These are phyloP conservation scores for Parachaetomium inaequale DNA, from an alignment of 495 filamentous ascomycete genomes.

Conservation along the genomic window DNA sequence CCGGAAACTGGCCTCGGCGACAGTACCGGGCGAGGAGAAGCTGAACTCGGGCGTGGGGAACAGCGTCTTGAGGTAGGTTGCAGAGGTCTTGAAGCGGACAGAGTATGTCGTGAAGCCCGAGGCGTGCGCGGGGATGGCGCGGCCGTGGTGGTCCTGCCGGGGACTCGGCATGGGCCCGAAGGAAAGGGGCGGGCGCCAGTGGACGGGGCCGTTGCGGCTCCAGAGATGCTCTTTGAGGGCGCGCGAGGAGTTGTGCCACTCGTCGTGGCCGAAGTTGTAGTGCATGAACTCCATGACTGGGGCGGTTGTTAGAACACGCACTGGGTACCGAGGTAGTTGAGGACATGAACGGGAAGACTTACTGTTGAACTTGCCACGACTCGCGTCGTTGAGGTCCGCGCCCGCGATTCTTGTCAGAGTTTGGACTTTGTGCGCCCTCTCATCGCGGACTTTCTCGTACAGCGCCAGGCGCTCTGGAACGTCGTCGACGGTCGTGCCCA, in stretches of 20 bases:
- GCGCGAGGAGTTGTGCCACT: conserved; percentile 52
- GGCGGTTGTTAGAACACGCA: not conserved
- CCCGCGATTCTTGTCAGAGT: not conserved
- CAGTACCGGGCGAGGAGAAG: conserved; percentile 48
- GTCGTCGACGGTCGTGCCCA: conserved; percentile 37
- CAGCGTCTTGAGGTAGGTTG: conserved; percentile 55
- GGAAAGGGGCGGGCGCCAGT: conserved; percentile 52
- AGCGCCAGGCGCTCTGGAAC: conserved; percentile 48
- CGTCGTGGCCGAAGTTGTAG: conserved; percentile 60
- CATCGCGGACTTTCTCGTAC: conserved; percentile 48
- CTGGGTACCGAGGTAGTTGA: not conserved
- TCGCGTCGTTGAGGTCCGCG: conserved; percentile 4
- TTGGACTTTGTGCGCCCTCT: conserved; percentile 13
- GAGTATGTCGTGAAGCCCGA: conserved; percentile 49
- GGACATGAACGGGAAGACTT: not conserved
- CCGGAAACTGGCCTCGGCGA: conserved; percentile 49
- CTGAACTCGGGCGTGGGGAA: conserved; percentile 43
- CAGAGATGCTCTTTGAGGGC: conserved; percentile 47
- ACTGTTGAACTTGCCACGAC: conserved; percentile 5
- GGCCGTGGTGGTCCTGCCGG: conserved; percentile 38
- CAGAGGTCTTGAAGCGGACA: conserved; percentile 55
- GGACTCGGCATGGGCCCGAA: conserved; percentile 58
- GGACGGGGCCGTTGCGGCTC: conserved; percentile 36
- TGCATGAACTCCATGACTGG: conserved; percentile 47
- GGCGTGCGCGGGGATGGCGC: conserved; percentile 21